Evolutionary conservation across 441 rosid species (phyloP).

Genomic region (Arabidopsis lyrata): DNA sequence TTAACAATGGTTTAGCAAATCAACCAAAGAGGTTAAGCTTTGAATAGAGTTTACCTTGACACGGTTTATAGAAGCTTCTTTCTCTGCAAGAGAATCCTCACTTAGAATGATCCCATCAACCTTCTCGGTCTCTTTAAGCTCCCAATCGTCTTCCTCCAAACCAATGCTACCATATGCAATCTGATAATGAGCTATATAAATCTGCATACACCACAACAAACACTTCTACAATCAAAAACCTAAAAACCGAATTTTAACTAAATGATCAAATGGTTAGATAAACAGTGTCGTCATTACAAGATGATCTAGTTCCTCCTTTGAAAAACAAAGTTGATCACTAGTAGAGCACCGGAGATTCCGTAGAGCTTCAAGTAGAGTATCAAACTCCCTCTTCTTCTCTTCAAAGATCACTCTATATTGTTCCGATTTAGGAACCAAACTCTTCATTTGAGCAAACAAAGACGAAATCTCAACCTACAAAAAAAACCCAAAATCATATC

Average conservation of each 20-base stretch:
- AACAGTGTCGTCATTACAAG: not conserved
- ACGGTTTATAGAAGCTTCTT: constrained; percentile 71
- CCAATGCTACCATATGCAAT: too few species aligned
- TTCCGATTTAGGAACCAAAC: constrained; percentile 54
- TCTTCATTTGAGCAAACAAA: constrained; percentile 54
- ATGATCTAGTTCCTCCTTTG: too few species aligned
- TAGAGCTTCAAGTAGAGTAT: constrained; percentile 76
- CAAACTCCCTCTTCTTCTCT: constrained; percentile 75
- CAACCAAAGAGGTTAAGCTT: not conserved
- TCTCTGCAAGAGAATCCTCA: constrained; percentile 79
- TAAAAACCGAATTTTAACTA: not conserved
- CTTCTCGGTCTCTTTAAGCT: constrained; percentile 4
- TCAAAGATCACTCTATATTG: constrained; percentile 54
- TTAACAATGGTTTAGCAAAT: constrained; percentile 1
- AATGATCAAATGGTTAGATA: not conserved
- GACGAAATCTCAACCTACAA: constrained; percentile 63
- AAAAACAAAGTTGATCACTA: too few species aligned
- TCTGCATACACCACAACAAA: too few species aligned
- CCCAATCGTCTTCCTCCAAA: too few species aligned
- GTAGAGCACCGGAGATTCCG: constrained; percentile 5
- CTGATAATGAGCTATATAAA: too few species aligned
- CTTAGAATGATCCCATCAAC: constrained; percentile 68
- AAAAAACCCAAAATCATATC: not conserved
- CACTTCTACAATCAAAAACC: too few species aligned
- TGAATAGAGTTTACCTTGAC: constrained; percentile 52